Evolutionary conservation across 148 eudicot genomes (phyloP).

Genomic region (Suaeda aralocaspica): DNA sequence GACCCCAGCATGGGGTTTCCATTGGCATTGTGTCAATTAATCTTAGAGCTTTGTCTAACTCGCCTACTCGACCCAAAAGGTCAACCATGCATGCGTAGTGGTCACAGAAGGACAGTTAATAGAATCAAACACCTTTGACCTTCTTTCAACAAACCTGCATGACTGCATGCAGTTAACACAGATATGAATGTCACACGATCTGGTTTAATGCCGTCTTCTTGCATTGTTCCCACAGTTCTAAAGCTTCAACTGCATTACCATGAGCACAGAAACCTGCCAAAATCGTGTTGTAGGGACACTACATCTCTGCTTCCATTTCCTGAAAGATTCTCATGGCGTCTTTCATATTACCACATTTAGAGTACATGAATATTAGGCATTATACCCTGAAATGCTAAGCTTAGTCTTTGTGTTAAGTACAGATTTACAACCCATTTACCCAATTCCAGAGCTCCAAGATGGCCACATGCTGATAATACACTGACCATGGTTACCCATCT

Average conservation of each 20-base stretch:
- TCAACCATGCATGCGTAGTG: constrained; percentile 75
- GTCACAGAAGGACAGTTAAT: constrained; percentile 47
- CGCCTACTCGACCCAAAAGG: constrained; percentile 59
- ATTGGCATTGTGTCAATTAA: constrained; percentile 52
- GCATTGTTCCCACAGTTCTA: constrained; percentile 43
- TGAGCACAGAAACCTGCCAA: constrained; percentile 61
- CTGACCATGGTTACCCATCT: constrained; percentile 60
- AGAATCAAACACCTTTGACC: constrained; percentile 46
- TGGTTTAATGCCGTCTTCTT: constrained; percentile 40
- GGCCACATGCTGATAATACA: constrained; percentile 67
- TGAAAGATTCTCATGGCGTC: constrained; percentile 43
- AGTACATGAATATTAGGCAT: constrained; percentile 65
- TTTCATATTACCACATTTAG: constrained; percentile 62
- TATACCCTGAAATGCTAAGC: constrained; percentile 45
- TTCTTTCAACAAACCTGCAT: constrained; percentile 49
- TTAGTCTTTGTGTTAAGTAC: constrained; percentile 27
- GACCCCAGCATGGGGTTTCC: constrained; percentile 54
- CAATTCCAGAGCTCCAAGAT: constrained; percentile 58
- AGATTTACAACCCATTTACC: constrained; percentile 42
- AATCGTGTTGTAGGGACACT: constrained; percentile 55
- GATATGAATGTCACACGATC: constrained; percentile 55
- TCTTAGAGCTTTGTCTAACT: constrained; percentile 50
- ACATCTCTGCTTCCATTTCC: constrained; percentile 48
- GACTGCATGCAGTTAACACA: constrained; percentile 66
- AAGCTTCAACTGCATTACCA: constrained; percentile 52